Conservation (phyloP, 2,329 filamentous ascomycete species). For the Neodidymelliopsis sp. region DNA sequence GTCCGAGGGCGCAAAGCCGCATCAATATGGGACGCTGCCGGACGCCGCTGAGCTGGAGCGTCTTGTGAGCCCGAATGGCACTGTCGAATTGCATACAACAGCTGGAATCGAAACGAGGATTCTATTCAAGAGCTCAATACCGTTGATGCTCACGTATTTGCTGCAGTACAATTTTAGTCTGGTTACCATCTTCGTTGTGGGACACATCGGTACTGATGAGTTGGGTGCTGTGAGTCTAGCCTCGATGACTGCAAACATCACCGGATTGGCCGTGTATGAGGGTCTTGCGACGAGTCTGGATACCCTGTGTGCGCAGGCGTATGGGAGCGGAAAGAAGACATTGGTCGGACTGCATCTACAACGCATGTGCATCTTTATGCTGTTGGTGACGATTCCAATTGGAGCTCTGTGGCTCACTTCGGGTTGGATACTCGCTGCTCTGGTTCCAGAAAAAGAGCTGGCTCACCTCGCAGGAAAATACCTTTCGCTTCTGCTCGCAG, state of each 20-base stretch:
- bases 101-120: conserved; percentile 41
- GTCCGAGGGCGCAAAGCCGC: conserved; percentile 26
- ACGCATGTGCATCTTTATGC: conserved; percentile 61
- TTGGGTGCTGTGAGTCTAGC: conserved; percentile 62
- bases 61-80: conserved; percentile 31
- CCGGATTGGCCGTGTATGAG: conserved; percentile 60
- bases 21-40: conserved; percentile 39
- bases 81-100: conserved; percentile 34
- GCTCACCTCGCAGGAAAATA: conserved; percentile 60
- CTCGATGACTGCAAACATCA: conserved; percentile 63
- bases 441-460: conserved; percentile 58
- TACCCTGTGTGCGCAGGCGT: conserved; percentile 61
- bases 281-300: conserved; percentile 61
- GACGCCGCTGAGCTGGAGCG: conserved; percentile 39
- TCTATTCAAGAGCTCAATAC: conserved; percentile 55
- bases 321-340: conserved; percentile 57
- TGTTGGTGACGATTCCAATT: conserved; percentile 58
- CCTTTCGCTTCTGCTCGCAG: conserved; percentile 57
- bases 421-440: conserved; percentile 54
- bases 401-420: conserved; percentile 59
- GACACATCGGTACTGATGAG: conserved; percentile 61
- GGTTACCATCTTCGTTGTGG: conserved; percentile 61
- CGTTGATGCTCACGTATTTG: conserved; percentile 62
- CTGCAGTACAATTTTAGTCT: conserved; percentile 62
- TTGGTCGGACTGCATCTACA: conserved; percentile 62